Evolutionary conservation across 805 yeast species (phyloP).

Genomic region (Pichia manshurica): DNA sequence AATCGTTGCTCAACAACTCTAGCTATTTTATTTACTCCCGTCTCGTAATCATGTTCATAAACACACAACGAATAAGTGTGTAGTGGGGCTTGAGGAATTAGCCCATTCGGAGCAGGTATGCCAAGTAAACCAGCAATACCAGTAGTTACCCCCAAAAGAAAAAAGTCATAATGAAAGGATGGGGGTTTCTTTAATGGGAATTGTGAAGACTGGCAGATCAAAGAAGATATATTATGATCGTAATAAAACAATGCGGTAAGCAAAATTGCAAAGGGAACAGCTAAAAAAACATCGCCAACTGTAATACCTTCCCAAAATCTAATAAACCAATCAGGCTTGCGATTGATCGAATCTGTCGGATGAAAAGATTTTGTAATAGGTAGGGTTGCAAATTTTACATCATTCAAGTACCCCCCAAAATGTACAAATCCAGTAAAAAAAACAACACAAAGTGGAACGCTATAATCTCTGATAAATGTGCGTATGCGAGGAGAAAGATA

Average conservation of each 20-base stretch:
- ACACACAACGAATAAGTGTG: conserved; percentile 78
- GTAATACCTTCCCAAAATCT: conserved; percentile 65
- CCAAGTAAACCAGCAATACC: conserved; percentile 85
- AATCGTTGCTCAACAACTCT: conserved; percentile 85
- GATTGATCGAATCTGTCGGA: conserved; percentile 50
- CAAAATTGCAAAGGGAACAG: conserved; percentile 86
- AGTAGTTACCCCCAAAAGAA: conserved; percentile 77
- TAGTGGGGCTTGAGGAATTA: conserved; percentile 95
- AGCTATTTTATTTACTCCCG: conserved; percentile 31
- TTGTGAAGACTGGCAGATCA: conserved; percentile 83
- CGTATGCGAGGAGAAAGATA: conserved; percentile 57
- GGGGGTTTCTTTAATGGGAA: conserved; percentile 83
- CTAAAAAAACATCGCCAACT: conserved; percentile 76
- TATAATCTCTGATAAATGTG: conserved; percentile 75
- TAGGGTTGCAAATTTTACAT: conserved; percentile 52
- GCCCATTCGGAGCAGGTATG: conserved; percentile 92
- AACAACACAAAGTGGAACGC: conserved; percentile 75
- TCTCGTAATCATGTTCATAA: conserved; percentile 34
- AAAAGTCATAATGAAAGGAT: conserved; percentile 88
- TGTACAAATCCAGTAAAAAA: conserved; percentile 92
- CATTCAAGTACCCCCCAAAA: conserved; percentile 72
- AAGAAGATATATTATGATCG: conserved; percentile 91
- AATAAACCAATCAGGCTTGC: conserved; percentile 69
- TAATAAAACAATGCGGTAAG: conserved; percentile 83
- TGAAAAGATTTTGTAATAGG: conserved; percentile 68